phyloP scores from a whole-genome alignment of 2,329 filamentous ascomycete species.

The Simplicillium sp. region DNA sequence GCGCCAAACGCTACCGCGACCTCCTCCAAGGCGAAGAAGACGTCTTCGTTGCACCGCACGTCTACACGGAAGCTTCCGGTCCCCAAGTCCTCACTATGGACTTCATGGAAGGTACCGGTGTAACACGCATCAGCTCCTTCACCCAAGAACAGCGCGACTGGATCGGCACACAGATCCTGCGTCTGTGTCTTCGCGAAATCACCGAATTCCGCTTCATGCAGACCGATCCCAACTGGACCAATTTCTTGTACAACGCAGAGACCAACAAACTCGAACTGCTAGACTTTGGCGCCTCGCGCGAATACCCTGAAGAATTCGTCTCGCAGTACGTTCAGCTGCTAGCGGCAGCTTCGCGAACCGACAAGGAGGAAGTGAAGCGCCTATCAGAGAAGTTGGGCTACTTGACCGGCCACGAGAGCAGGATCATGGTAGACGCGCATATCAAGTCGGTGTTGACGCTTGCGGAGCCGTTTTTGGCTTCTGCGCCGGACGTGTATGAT shows the following conservation, averaged over 20 bases:
- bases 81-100: slow-evolving; percentile 88
- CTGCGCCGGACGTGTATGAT: slow-evolving; percentile 77
- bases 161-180: slow-evolving; percentile 90
- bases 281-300: slow-evolving; percentile 89
- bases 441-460: slow-evolving; percentile 80
- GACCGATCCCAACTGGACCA: slow-evolving; percentile 99
- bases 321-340: slow-evolving; percentile 71
- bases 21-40: slow-evolving; percentile 59
- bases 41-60: slow-evolving; percentile 69
- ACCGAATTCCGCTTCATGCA: slow-evolving; percentile 97
- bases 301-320: slow-evolving; percentile 75
- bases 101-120: slow-evolving; percentile 75
- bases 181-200: slow-evolving; percentile 86
- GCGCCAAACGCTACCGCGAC: slow-evolving; percentile 63
- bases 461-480: slow-evolving; percentile 76
- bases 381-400: slow-evolving; percentile 77
- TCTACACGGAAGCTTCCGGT: slow-evolving; percentile 72
- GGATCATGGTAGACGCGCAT: slow-evolving; percentile 82
- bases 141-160: slow-evolving; percentile 82
- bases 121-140: slow-evolving; percentile 70
- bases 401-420: slow-evolving; percentile 80
- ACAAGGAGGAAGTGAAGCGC: slow-evolving; percentile 52
- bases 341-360: slow-evolving; percentile 64
- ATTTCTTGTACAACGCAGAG: slow-evolving; percentile 80
- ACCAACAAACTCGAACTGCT: slow-evolving; percentile 74